Percentiles rank a stretch among this genome's conserved stretches.
Conservation (phyloP, 441 rosid genomes). For the Eruca vesicaria region DNA sequence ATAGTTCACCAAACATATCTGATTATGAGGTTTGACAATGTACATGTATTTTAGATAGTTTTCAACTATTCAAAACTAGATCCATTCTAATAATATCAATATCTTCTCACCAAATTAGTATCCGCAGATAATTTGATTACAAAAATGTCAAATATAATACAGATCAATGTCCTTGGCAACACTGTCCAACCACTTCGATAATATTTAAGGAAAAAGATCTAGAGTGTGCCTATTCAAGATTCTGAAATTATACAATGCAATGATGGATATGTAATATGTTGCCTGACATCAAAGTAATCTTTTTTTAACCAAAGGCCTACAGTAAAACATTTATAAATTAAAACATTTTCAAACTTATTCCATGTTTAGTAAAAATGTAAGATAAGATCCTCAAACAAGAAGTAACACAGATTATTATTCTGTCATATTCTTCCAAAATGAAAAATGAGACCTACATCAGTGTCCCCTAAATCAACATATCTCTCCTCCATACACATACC, state of each 20-base stretch:
- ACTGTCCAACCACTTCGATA: no score
- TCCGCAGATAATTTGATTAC: neutral
- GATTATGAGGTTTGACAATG: neutral
- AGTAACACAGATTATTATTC: neutral
- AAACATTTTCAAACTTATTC: no score
- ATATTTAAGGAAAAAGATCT: no score
- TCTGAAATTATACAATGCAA: neutral
- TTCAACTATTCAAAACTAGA: neutral
- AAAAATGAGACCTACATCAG: constrained; percentile 9
- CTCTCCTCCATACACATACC: neutral
- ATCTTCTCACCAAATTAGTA: neutral
- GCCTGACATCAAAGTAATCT: neutral
- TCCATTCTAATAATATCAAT: neutral
- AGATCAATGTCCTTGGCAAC: neutral
- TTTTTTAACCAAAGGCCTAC: no score
- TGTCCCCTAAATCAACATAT: neutral
- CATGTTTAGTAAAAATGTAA: neutral
- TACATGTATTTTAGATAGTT: neutral
- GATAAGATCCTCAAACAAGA: neutral
- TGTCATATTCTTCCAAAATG: constrained; percentile 18
- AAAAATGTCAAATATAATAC: neutral
- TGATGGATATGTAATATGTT: neutral
- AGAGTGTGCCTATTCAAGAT: neutral
- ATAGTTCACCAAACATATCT: neutral
- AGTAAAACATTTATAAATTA: no score